These are phyloP conservation scores for Lodderomyces beijingensis DNA, from an alignment of 1,139 yeast species.

Conservation along the genomic window DNA sequence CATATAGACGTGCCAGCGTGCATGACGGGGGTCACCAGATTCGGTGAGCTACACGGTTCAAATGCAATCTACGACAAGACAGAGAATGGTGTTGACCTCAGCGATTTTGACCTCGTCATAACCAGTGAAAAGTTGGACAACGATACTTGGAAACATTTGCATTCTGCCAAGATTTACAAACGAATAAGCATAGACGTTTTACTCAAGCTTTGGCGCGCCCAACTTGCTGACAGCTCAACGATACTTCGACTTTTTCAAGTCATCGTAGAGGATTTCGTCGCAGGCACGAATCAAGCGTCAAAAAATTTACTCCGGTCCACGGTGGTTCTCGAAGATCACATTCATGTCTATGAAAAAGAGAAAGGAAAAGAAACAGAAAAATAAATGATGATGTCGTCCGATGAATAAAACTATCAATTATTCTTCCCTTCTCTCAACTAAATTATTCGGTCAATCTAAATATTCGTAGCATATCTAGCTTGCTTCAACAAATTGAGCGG, in stretches of 20 bases:
- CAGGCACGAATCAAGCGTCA: conserved; percentile 15
- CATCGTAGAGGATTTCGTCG: conserved; percentile 17
- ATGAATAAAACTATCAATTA: no score
- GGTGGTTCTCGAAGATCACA: conserved; percentile 22
- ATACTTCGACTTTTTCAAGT: conserved; percentile 11
- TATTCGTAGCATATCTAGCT: conserved; percentile 10
- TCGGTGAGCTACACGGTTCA: conserved; percentile 52
- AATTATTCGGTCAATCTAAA: conserved; percentile 12
- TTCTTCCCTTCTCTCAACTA: no score
- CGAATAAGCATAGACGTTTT: conserved; percentile 21
- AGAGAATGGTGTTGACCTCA: conserved; percentile 44
- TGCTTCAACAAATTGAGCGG: conserved; percentile 18
- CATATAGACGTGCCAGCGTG: conserved; percentile 81
- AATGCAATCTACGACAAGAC: conserved; percentile 68
- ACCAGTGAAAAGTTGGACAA: conserved; percentile 31
- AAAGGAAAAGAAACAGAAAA: conserved; percentile 7
- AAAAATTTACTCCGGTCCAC: conserved; percentile 18
- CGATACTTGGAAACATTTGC: conserved; percentile 25
- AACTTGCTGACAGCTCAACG: conserved; percentile 9
- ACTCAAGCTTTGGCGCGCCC: conserved; percentile 12
- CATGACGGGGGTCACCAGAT: conserved; percentile 82
- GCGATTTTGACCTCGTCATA: conserved; percentile 55
- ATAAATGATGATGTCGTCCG: no score
- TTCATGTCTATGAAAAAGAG: conserved; percentile 28
- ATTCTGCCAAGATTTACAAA: conserved; percentile 18